phyloP scores from a whole-genome alignment of 345 rosid genomes.

The Arabis hirsuta region DNA sequence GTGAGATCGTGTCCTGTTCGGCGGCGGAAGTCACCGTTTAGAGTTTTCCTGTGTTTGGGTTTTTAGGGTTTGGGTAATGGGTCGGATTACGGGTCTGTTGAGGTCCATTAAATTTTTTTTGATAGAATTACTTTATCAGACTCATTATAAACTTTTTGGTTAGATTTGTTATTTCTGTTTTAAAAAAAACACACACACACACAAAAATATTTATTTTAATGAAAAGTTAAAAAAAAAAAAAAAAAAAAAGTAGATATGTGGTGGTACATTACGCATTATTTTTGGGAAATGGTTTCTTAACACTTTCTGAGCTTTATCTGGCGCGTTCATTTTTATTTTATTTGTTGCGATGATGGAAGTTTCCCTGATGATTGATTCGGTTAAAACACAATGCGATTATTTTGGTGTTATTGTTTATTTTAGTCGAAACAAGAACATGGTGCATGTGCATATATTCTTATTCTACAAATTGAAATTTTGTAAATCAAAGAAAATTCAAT shows the following conservation, averaged over 20 bases:
- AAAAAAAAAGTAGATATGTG: not conserved
- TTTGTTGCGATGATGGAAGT: conserved; percentile 37
- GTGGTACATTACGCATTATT: not conserved
- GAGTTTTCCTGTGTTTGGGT: too few relatives aligned
- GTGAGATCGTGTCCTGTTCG: too few relatives aligned
- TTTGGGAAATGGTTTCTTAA: conserved; percentile 15
- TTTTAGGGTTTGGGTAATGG: too few relatives aligned
- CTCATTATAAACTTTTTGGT: too few relatives aligned
- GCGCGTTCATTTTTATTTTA: not conserved
- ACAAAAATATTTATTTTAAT: too few relatives aligned
- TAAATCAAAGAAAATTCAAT: not conserved
- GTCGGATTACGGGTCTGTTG: too few relatives aligned
- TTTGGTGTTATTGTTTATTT: conserved; percentile 21
- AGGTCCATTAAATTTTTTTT: too few relatives aligned
- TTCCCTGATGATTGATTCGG: conserved; percentile 44
- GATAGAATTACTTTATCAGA: too few relatives aligned
- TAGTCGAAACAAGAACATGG: conserved; percentile 38
- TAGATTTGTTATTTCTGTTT: too few relatives aligned
- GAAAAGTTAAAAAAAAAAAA: too few relatives aligned
- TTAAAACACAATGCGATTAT: conserved; percentile 31
- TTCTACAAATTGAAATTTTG: conserved; percentile 10
- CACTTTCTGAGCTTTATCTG: conserved; percentile 20
- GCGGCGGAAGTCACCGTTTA: too few relatives aligned
- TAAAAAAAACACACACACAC: too few relatives aligned
- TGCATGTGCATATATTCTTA: conserved; percentile 37